These are phyloP conservation scores for Clitopilus hobsonii DNA, from an alignment of 768 basidiomycete genomes.

Conservation along the genomic window DNA sequence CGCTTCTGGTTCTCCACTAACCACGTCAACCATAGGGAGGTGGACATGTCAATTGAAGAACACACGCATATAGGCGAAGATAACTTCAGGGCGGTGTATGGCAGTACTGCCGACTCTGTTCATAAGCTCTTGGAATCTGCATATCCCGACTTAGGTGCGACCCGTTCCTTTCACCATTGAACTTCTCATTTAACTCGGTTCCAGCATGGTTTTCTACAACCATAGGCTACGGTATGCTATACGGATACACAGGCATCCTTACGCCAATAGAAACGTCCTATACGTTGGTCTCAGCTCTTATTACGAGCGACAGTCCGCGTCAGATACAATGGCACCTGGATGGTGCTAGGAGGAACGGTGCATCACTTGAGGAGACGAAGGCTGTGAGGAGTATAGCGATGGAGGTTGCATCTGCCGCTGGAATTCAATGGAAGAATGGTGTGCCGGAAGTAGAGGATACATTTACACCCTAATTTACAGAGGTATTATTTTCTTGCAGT, in stretches of 20 bases:
- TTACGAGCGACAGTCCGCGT: conserved; percentile 56
- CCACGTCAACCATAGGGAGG: conserved; percentile 30
- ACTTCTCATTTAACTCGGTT: background rate
- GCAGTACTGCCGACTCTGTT: conserved; percentile 46
- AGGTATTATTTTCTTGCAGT: background rate
- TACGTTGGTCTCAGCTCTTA: conserved; percentile 54
- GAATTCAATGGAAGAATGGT: conserved; percentile 46
- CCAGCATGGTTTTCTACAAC: conserved; percentile 51
- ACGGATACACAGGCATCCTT: conserved; percentile 42
- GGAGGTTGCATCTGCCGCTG: conserved; percentile 39
- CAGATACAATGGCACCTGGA: conserved; percentile 66
- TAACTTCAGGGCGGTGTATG: conserved; percentile 49
- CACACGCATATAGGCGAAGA: conserved; percentile 34
- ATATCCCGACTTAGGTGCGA: conserved; percentile 63
- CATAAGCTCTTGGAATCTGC: conserved; percentile 41
- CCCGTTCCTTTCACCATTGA: background rate
- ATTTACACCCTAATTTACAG: background rate
- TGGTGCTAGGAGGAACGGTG: conserved; percentile 51
- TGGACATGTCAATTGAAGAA: conserved; percentile 36
- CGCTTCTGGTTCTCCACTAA: no score
- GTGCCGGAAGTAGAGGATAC: conserved; percentile 42
- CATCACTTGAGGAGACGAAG: conserved; percentile 43
- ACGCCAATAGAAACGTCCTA: conserved; percentile 55
- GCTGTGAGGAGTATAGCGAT: conserved; percentile 56
- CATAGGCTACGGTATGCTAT: conserved; percentile 54